Conservation (phyloP, 305 asterid species). For the Petunia hybrid region DNA sequence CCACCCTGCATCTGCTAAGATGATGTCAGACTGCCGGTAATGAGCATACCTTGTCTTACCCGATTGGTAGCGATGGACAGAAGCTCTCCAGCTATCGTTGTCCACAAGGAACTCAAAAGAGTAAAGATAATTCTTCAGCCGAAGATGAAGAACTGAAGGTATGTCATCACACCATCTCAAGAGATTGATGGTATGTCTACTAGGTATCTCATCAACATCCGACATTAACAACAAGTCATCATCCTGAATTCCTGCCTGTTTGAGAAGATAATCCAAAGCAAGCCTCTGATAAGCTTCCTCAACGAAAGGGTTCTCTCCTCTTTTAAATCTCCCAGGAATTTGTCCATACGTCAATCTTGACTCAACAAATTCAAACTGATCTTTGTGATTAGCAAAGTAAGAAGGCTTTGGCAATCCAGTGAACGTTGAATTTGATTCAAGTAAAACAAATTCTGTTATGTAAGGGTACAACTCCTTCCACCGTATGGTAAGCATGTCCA, state of each 20-base stretch:
- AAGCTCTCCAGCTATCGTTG: conserved; percentile 93
- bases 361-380: conserved; percentile 76
- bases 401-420: conserved; percentile 85
- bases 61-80: conserved; percentile 74
- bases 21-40: conserved; percentile 79
- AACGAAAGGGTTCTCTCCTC: conserved; percentile 87
- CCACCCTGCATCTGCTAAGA: conserved; percentile 93
- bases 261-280: conserved; percentile 83
- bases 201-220: conserved; percentile 97
- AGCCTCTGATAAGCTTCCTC: conserved; percentile 95
- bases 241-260: conserved; percentile 91
- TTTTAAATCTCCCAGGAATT: conserved; percentile 79
- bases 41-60: conserved; percentile 91
- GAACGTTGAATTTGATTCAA: conserved; percentile 93
- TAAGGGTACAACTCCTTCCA: conserved; percentile 91
- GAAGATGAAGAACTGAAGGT: conserved; percentile 83
- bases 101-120: conserved; percentile 88
- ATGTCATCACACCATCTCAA: conserved; percentile 91
- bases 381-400: conserved; percentile 60
- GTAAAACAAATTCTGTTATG: conserved; percentile 81
- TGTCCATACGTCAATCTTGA: conserved; percentile 79
- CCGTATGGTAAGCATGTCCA: conserved; percentile 76
- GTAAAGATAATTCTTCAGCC: conserved; percentile 78
- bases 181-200: conserved; percentile 85
- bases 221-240: conserved; percentile 94